Evolutionary conservation across 1,284 basidiomycete species (phyloP).

Genomic region (Prillingera fragicola): DNA sequence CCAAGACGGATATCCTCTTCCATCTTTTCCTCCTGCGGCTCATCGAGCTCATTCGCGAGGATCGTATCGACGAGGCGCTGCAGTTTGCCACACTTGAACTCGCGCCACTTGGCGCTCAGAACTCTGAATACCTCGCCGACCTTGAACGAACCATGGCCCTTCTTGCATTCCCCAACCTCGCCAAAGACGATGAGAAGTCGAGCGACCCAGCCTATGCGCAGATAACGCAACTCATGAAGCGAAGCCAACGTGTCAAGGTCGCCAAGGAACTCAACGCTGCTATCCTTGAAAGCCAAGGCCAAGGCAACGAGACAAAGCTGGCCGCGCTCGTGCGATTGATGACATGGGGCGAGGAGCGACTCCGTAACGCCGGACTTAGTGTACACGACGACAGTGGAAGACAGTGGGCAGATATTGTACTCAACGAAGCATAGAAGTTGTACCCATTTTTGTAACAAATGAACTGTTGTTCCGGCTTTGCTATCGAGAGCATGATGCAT

Average conservation of each 20-base stretch:
- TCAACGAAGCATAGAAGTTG: conserved; percentile 1
- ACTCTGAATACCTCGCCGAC: conserved; percentile 84
- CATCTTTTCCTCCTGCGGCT: conserved; percentile 88
- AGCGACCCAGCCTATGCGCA: conserved; percentile 39
- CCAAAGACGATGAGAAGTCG: conserved; percentile 38
- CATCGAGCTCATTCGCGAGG: conserved; percentile 87
- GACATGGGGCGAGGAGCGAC: conserved; percentile 77
- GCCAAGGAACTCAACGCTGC: conserved; percentile 89
- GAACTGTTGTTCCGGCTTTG: not conserved
- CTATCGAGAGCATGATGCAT: too few species aligned
- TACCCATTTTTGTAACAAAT: not conserved
- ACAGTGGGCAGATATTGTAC: conserved; percentile 17
- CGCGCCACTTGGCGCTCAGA: conserved; percentile 89
- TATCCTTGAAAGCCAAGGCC: conserved; percentile 82
- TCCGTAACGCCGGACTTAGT: conserved; percentile 54
- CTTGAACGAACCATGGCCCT: conserved; percentile 93
- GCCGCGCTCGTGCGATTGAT: conserved; percentile 77
- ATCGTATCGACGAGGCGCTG: conserved; percentile 71
- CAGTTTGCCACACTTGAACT: conserved; percentile 88
- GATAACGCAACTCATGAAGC: conserved; percentile 59
- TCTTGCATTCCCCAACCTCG: conserved; percentile 69
- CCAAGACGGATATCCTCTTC: conserved; percentile 82
- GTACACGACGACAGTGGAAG: conserved; percentile 17
- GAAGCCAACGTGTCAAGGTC: conserved; percentile 82
- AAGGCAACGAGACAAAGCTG: conserved; percentile 87